These are phyloP conservation scores for Hapsidospora chrysogenum DNA, from an alignment of 495 filamentous ascomycete species.

Conservation along the genomic window DNA sequence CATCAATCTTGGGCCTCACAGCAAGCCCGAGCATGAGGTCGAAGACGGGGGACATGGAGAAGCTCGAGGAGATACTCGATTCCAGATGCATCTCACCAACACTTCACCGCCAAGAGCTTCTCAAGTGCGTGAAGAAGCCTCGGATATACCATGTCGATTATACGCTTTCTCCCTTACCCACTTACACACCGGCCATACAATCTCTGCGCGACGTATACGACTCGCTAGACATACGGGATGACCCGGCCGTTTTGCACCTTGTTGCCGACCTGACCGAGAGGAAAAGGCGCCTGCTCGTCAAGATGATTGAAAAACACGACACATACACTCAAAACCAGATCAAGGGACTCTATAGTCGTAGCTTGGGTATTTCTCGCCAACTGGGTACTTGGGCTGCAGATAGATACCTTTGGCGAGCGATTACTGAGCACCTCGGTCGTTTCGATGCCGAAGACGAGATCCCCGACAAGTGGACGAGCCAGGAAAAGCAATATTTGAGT, in stretches of 20 bases:
- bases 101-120: constrained; percentile 52
- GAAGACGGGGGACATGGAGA: constrained; percentile 28
- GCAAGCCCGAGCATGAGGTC: constrained; percentile 63
- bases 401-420: constrained; percentile 46
- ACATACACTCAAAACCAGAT: constrained; percentile 53
- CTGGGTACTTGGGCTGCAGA: constrained; percentile 63
- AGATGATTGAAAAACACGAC: constrained; percentile 29
- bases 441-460: constrained; percentile 12
- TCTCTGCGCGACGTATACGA: constrained; percentile 19
- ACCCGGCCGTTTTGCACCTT: constrained; percentile 53
- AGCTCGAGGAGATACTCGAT: constrained; percentile 62
- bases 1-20: constrained; percentile 67
- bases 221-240: constrained; percentile 41
- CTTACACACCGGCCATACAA: constrained; percentile 12
- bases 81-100: constrained; percentile 56
- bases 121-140: constrained; percentile 51
- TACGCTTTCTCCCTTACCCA: constrained; percentile 1
- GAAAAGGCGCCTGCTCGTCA: constrained; percentile 20
- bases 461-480: constrained; percentile 22
- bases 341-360: constrained; percentile 33
- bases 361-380: constrained; percentile 35
- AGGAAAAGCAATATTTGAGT: constrained; percentile 46
- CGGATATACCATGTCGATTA: constrained; percentile 37
- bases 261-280: constrained; percentile 16
- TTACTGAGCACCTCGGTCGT: constrained; percentile 26